Conservation (phyloP, 306 rosid species). For the Dalbergia cultrata region DNA sequence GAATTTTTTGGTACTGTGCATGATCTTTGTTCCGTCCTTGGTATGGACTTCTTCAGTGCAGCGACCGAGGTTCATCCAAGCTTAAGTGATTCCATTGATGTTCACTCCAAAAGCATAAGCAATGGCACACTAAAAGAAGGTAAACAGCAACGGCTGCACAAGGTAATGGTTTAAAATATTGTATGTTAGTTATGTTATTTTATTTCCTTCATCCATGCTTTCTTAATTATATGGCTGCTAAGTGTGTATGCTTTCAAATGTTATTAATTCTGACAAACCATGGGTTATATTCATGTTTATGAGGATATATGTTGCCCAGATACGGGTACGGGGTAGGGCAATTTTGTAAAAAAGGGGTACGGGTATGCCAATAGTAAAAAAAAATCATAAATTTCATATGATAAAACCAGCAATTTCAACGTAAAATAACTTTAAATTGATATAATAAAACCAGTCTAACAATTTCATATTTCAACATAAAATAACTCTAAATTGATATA, state of each 20-base stretch:
- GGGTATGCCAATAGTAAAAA: no score
- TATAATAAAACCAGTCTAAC: no score
- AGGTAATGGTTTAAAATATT: constrained; percentile 54
- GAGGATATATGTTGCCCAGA: background rate
- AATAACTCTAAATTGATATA: no score
- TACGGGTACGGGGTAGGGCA: no score
- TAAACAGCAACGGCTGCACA: constrained; percentile 75
- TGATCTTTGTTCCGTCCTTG: constrained; percentile 91
- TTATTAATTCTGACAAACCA: constrained; percentile 3
- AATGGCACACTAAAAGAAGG: constrained; percentile 84
- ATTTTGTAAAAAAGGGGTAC: no score
- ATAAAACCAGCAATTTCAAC: no score
- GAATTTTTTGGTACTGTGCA: constrained; percentile 82
- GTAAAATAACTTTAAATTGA: no score
- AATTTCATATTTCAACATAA: no score
- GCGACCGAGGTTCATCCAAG: constrained; percentile 94
- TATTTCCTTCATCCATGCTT: constrained; percentile 16
- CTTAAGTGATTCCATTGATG: constrained; percentile 81
- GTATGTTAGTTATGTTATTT: constrained; percentile 23
- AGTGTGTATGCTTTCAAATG: background rate
- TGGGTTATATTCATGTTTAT: constrained; percentile 2
- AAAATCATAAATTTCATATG: no score
- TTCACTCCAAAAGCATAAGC: constrained; percentile 91
- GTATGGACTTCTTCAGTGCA: constrained; percentile 88
- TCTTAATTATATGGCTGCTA: background rate